Evolutionary conservation across 2,329 filamentous ascomycete genomes (phyloP).

Genomic region (Fusarium nodosum): DNA sequence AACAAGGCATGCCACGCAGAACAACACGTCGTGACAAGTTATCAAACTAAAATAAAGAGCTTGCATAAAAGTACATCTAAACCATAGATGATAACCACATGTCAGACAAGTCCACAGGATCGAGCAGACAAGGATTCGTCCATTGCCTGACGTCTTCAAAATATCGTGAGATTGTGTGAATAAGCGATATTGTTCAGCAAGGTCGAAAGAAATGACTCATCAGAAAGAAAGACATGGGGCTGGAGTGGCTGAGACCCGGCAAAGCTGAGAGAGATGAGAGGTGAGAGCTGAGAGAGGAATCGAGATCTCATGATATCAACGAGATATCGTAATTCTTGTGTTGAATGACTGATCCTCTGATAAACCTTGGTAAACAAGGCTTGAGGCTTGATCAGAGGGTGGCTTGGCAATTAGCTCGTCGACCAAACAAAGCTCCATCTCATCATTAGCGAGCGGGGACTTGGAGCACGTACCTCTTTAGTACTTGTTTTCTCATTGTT

Average conservation of each 20-base stretch:
- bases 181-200: slow-evolving; percentile 11
- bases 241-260: slow-evolving; percentile 3
- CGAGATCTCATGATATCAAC: slow-evolving; percentile 20
- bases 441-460: slow-evolving; percentile 22
- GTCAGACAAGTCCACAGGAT: neutral
- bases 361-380: slow-evolving; percentile 25
- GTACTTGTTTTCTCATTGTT: slow-evolving; percentile 44
- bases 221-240: slow-evolving; percentile 8
- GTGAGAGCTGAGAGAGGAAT: slow-evolving; percentile 8
- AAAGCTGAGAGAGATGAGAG: slow-evolving; percentile 1
- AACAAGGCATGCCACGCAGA: neutral
- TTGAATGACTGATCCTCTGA: slow-evolving; percentile 28
- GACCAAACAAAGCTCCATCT: slow-evolving; percentile 32
- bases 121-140: slow-evolving; percentile 3
- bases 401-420: slow-evolving; percentile 35
- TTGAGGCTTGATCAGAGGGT: slow-evolving; percentile 37
- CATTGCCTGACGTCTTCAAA: slow-evolving; percentile 12
- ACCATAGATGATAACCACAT: neutral
- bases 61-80: neutral
- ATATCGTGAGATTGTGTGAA: slow-evolving; percentile 21
- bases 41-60: neutral
- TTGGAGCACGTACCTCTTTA: slow-evolving; percentile 41
- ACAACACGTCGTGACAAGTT: neutral
- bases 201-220: slow-evolving; percentile 8
- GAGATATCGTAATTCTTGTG: slow-evolving; percentile 12